Conservation (phyloP, 2,329 filamentous ascomycete genomes). For the Grosmannia huntii region DNA sequence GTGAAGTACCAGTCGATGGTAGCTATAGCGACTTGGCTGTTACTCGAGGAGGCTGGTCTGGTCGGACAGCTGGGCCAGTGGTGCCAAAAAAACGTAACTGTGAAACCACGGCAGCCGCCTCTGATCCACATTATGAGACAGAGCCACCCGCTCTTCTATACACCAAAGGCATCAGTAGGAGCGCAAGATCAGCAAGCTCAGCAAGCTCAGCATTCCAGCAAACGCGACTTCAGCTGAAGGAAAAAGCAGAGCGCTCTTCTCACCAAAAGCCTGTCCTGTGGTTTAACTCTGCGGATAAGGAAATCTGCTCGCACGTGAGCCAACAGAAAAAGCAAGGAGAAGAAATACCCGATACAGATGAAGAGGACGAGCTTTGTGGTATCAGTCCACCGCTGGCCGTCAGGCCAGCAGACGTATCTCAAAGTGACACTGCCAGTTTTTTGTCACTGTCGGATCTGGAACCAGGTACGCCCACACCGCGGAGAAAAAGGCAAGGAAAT, state of each 20-base stretch:
- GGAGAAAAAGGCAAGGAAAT: background rate
- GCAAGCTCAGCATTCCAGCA: background rate
- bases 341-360: slow-evolving; percentile 36
- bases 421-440: background rate
- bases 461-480: slow-evolving; percentile 14
- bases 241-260: background rate
- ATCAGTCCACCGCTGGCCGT: background rate
- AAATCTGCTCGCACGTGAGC: background rate
- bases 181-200: background rate
- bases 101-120: background rate
- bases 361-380: slow-evolving; percentile 17
- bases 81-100: background rate
- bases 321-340: background rate
- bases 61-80: background rate
- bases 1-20: too few species aligned
- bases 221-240: background rate
- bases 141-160: too few species aligned
- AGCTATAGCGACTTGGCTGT: background rate
- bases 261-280: background rate
- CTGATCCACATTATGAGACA: background rate
- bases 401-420: background rate
- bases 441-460: slow-evolving; percentile 13
- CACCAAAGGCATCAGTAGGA: background rate
- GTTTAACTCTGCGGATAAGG: background rate
- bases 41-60: background rate